Evolutionary conservation across 306 rosid species (phyloP).

Genomic region (Castanea crenata): DNA sequence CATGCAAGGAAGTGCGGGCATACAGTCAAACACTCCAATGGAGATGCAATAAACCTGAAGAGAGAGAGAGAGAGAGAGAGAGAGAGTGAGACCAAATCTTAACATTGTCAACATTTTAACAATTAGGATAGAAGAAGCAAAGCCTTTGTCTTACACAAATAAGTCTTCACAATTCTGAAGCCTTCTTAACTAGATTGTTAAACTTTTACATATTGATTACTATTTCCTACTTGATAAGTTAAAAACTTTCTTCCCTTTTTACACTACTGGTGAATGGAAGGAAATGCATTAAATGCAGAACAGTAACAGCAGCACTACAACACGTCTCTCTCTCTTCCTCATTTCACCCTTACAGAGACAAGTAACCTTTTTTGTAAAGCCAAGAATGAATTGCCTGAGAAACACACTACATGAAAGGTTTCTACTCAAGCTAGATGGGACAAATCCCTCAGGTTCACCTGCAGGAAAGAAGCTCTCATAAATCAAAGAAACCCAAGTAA

Average conservation of each 20-base stretch:
- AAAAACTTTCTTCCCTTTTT: constrained; percentile 20
- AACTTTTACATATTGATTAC: constrained; percentile 13
- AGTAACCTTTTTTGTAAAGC: constrained; percentile 52
- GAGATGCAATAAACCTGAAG: too few species aligned
- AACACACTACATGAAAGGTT: constrained; percentile 30
- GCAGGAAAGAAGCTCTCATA: constrained; percentile 24
- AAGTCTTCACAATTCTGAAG: background rate
- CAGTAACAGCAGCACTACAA: constrained; percentile 18
- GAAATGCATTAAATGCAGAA: constrained; percentile 21
- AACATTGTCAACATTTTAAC: background rate
- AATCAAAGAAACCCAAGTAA: constrained; percentile 11
- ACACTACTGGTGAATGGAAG: constrained; percentile 30
- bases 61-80: too few species aligned
- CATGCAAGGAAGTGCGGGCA: background rate
- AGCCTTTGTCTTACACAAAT: background rate
- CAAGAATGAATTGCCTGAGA: constrained; percentile 96
- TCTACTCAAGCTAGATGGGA: constrained; percentile 30
- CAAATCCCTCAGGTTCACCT: constrained; percentile 44
- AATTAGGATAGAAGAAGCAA: background rate
- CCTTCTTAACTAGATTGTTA: background rate
- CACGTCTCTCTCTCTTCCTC: constrained; percentile 25
- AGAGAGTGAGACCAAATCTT: background rate
- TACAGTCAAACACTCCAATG: background rate
- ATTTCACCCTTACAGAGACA: constrained; percentile 25
- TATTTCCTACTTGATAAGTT: constrained; percentile 14